Percentiles rank a stretch among this genome's conserved stretches.
These are phyloP conservation scores for Schoenoplectus triqueter DNA, from an alignment of 202 grass and related monocot genomes.

Conservation along the genomic window DNA sequence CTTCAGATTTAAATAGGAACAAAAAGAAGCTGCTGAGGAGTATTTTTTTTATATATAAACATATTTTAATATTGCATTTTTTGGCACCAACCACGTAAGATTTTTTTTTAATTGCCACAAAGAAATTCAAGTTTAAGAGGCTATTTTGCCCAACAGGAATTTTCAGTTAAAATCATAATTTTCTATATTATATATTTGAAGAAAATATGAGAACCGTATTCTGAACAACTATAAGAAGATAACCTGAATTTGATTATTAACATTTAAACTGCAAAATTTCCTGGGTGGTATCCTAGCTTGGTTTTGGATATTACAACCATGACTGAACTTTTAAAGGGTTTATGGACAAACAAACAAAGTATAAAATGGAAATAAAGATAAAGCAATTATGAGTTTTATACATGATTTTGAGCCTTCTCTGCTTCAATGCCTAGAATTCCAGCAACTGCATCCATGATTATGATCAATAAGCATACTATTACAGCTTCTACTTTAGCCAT, in stretches of 20 bases:
- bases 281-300: neutral
- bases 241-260: neutral
- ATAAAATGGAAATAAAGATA: neutral
- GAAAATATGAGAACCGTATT: neutral
- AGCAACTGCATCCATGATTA: constrained; percentile 72
- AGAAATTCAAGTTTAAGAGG: neutral
- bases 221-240: neutral
- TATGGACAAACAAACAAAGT: neutral
- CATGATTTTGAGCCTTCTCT: constrained; percentile 80
- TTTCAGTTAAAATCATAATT: neutral
- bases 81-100: neutral
- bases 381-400: neutral
- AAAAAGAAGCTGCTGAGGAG: neutral
- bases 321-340: neutral
- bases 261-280: neutral
- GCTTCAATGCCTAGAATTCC: constrained; percentile 83
- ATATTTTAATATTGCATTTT: neutral
- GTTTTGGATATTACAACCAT: neutral
- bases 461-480: constrained; percentile 73
- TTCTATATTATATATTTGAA: neutral
- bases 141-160: neutral
- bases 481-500: constrained; percentile 74
- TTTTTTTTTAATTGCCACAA: neutral
- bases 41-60: neutral
- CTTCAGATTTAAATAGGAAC: constrained; percentile 34